Percentiles rank a stretch among this genome's conserved stretches.
phyloP scores from a whole-genome alignment of 805 yeast genomes.

The Ogataea henricii region DNA sequence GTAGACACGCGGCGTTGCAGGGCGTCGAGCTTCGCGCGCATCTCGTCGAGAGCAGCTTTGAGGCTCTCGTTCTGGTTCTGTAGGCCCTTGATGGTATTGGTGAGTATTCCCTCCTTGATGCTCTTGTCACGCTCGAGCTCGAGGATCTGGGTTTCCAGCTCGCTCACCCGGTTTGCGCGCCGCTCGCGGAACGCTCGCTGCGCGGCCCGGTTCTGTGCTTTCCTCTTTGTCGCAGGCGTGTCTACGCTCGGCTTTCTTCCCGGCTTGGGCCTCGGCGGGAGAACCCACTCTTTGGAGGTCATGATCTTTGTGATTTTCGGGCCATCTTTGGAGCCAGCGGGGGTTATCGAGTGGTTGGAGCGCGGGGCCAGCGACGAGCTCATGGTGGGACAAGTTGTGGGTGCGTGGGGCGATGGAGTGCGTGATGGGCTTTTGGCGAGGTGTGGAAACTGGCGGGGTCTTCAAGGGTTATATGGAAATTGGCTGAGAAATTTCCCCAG shows the following conservation, averaged over 20 bases:
- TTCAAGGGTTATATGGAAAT: neutral
- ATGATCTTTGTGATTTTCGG: slow-evolving; percentile 49
- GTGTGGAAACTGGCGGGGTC: neutral
- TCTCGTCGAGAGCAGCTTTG: slow-evolving; percentile 43
- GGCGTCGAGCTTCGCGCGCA: slow-evolving; percentile 30
- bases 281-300: slow-evolving; percentile 60
- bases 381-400: too few species aligned
- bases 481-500: neutral
- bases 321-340: slow-evolving; percentile 11
- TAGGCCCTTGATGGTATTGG: slow-evolving; percentile 52
- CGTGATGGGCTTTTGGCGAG: neutral
- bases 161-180: slow-evolving; percentile 78
- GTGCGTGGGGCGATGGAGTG: too few species aligned
- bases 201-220: slow-evolving; percentile 93
- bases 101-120: slow-evolving; percentile 54
- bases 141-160: slow-evolving; percentile 67
- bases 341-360: slow-evolving; percentile 21
- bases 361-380: slow-evolving; percentile 29
- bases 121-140: slow-evolving; percentile 70
- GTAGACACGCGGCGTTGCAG: slow-evolving; percentile 19
- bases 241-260: slow-evolving; percentile 54
- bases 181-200: slow-evolving; percentile 89
- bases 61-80: slow-evolving; percentile 48
- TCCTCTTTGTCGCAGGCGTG: slow-evolving; percentile 80
- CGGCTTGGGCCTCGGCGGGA: slow-evolving; percentile 65